Evolutionary conservation across 73 alveolate genomes (phyloP).

Genomic region (Paramecium octaurelia): DNA sequence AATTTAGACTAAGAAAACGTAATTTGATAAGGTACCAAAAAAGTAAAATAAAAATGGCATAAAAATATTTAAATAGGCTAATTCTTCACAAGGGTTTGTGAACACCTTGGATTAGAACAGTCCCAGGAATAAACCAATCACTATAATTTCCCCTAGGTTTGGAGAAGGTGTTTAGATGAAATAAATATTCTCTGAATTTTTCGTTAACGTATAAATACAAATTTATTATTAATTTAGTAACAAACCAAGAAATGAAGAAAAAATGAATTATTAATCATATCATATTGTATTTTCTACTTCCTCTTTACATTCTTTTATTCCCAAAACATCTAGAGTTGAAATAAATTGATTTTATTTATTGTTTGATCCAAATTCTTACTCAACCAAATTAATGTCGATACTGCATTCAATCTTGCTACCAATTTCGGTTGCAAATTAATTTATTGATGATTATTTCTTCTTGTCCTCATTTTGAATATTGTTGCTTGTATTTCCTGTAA

Average conservation of each 20-base stretch:
- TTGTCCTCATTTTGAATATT: background rate
- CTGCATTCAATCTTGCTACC: constrained; percentile 16
- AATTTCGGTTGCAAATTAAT: background rate
- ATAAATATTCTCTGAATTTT: background rate
- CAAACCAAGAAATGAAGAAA: background rate
- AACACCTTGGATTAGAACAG: background rate
- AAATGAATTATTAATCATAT: background rate
- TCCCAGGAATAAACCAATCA: background rate
- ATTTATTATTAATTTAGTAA: background rate
- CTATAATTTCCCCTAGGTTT: background rate
- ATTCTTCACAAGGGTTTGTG: background rate
- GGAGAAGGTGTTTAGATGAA: constrained; percentile 1
- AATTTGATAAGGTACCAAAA: background rate
- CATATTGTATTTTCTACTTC: background rate
- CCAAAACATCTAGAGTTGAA: background rate
- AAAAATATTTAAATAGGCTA: background rate
- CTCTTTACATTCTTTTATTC: background rate
- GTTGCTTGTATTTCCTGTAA: background rate
- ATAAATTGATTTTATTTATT: background rate
- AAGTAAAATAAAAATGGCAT: background rate
- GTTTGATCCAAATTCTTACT: background rate
- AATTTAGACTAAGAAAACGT: background rate
- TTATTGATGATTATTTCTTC: background rate
- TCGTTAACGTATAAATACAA: background rate
- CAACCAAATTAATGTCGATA: background rate